phyloP scores from a whole-genome alignment of 1,139 yeast genomes.

The Sugiyamaella castrensis region DNA sequence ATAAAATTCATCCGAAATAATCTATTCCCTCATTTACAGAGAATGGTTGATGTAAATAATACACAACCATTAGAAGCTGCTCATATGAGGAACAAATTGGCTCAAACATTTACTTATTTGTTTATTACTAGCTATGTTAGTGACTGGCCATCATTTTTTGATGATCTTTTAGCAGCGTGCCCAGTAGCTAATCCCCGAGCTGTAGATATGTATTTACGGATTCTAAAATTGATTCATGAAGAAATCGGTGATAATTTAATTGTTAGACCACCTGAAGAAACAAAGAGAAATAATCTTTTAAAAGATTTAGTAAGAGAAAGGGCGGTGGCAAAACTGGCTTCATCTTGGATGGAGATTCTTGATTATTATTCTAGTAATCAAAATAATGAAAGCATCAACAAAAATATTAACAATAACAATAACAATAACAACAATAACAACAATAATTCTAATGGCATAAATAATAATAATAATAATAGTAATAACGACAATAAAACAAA shows the following conservation, averaged over 20 bases:
- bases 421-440: slow-evolving; percentile 42
- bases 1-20: slow-evolving; percentile 46
- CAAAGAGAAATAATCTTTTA: slow-evolving; percentile 63
- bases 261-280: slow-evolving; percentile 55
- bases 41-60: slow-evolving; percentile 14
- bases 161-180: slow-evolving; percentile 51
- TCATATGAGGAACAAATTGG: slow-evolving; percentile 72
- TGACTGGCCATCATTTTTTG: slow-evolving; percentile 64
- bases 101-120: slow-evolving; percentile 67
- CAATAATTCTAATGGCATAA: slow-evolving; percentile 45
- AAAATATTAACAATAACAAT: slow-evolving; percentile 31
- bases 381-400: not conserved
- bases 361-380: slow-evolving; percentile 33
- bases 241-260: slow-evolving; percentile 93
- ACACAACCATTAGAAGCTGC: slow-evolving; percentile 45
- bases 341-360: slow-evolving; percentile 66
- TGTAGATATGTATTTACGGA: slow-evolving; percentile 73
- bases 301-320: slow-evolving; percentile 78
- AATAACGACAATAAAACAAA: slow-evolving; percentile 14
- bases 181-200: slow-evolving; percentile 47
- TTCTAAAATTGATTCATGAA: slow-evolving; percentile 71
- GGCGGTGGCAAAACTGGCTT: slow-evolving; percentile 68
- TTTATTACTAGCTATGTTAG: slow-evolving; percentile 65
- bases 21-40: slow-evolving; percentile 44
- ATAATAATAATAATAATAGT: slow-evolving; percentile 46